Base-by-base conservation (phyloP, 306 rosid species). In the Citrullus amarus region DNA sequence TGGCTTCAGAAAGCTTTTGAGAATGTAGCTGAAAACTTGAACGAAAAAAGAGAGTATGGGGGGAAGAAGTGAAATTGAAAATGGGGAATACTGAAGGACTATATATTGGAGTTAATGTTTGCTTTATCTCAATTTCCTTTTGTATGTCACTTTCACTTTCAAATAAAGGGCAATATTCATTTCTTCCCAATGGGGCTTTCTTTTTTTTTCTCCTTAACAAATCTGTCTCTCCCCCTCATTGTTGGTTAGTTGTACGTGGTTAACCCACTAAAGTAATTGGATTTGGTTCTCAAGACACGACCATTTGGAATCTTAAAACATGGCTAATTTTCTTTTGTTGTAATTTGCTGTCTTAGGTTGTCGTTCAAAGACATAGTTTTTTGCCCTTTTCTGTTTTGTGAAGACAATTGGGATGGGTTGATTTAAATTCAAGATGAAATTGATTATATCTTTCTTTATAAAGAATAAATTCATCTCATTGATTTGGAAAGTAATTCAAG, bases 181-280 rank as follows among this genome's bases (percentile, higher is more conserved):
- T 91, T 86, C 98, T 89, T 93, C 93, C 54, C 32, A 73, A 43
- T 60, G 76, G 78, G 88, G 91, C 80, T 88, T 91, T 88, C 77
- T 28, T 22, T 13, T 22, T 13, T 43, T 41, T 38, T 16, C 3
- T 17, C 3, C 36, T 32, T 32, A 43, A 43, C 46, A 43, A 8
- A 43, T 43, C 46, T 41, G 46, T 43, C 46, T 43, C 46, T 9
- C 50, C 3, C 16, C 9, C 17, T 4, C 38, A 69, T 44, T 20
- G 4, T n/a, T 41, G 54, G 73, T 66, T 38, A 44, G 56, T 16
- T 38, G 73, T 48, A 48, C 77, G 76, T 70, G 76, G 76, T 44
- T 71, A 25, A 22, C 15, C 77, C 77, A 46, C 77, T 72, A 50
- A 20, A 28, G 36, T 72, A 30, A 60, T 72, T 74, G 78, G 78